Base-by-base conservation (phyloP, 148 eudicot species). In the Rhododendron ovatum region DNA sequence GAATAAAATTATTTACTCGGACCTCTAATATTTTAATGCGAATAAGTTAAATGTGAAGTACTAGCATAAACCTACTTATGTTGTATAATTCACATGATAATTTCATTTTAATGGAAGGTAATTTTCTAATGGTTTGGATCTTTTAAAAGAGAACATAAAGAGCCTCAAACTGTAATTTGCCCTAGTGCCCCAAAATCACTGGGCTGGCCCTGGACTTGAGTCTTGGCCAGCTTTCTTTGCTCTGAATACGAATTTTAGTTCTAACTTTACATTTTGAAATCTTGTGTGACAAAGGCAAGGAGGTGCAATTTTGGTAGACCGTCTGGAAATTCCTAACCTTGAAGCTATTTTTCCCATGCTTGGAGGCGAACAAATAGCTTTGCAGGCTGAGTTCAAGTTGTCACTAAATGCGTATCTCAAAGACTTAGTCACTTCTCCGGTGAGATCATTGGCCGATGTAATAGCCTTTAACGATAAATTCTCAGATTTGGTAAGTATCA, bases 361-460 rank as follows among this genome's bases (percentile, higher is more conserved):
- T 10, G 86, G 86, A 75, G 92, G 90, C 3, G 89, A 89, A 81
- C 28, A 7, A 43, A 20, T 71, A 45, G 87, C 85, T 26, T 2
- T 86, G 65, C 22, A 63, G 57, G 88, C 89, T 20, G 91, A 91
- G 41, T 91, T 90, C 89, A 91, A 91, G 84, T 37, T 78, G 7
- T 85, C 87, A 12, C 15, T 91, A 26, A 89, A 91, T 77, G 85
- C 84, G 47, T 91, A 90, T 80, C 41, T 91, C 55, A 81, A 87
- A 81, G 84, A 89, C 59, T 45, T 78, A 5, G 51, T 35, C 83
- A 84, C 90, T 48, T 89, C 90, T 33, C 83, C 83, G 0, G 91
- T 90, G 20, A 80, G 91, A 20, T 90, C 93, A 1, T 28, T 91
- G 82, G 76, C 89, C 22, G 93, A 91, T 80, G 43, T 90, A 1